Evolutionary conservation across 2,329 filamentous ascomycete genomes (phyloP), one percentile per base, ranked within the genome.

Genomic region (Colletotrichum karsti): DNA sequence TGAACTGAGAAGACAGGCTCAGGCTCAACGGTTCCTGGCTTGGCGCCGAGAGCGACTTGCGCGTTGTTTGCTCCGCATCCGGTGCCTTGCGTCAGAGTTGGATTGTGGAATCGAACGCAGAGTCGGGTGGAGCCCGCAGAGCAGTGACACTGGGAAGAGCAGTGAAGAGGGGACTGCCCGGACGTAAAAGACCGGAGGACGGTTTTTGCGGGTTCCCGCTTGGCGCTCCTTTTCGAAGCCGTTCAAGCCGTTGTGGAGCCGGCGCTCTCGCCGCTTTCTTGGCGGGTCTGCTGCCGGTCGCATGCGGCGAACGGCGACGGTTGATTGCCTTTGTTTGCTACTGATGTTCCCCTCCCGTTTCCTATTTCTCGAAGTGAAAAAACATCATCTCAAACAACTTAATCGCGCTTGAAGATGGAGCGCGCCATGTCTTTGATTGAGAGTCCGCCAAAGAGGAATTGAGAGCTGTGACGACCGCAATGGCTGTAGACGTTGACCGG

Each of bases 381-480:
- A 28, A 58, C 51, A 42, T 24, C 30, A 8, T 8, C 2, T 30
- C 26, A 24, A 39, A 24, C 13, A 33, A 58, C 22, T 28, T 58
- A 67, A 44, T 70, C 54, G 37, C 67, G 54, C 73, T 77, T 80
- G 44, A 81, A 80, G 51, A 85, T 72, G 15, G 80, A 76, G 50
- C 80, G 80, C 70, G 82, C 81, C 35, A 85, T 74, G 48, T 83
- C 82, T 7, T 79, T 74, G 22, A 85, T 73, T 2, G 81, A 85
- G 44, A 81, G 82, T 1, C 85, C 85, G 35, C 84, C 78, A 68
- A 88, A 85, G 13, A 88, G 77, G 66, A 82, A 86, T 72, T 88
- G 84, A 71, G 87, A 81, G 41, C 84, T 84, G 74, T 88, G 86
- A 13, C 86, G 80, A 13, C 86, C 86, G 69, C 86, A 88, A 65